Evolutionary conservation across 106 monocot genomes (phyloP).

Genomic region (Vanilla planifolia): DNA sequence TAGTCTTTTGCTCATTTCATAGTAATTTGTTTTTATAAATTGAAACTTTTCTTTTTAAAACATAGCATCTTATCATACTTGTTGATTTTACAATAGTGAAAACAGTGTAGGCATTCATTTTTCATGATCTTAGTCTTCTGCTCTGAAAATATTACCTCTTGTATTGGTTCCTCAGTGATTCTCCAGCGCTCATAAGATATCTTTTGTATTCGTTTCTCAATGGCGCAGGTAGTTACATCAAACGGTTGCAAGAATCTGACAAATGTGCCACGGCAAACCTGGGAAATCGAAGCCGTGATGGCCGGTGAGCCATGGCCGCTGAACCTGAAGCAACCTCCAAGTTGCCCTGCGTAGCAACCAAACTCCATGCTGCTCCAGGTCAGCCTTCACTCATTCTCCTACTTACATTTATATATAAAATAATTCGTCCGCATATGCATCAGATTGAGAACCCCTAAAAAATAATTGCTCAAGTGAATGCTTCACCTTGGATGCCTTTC

Average conservation of each 20-base stretch:
- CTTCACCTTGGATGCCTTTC: no score
- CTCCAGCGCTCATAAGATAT: no score
- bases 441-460: no score
- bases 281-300: slow-evolving; percentile 99
- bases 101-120: neutral
- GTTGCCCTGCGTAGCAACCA: neutral
- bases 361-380: no score
- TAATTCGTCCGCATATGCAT: no score
- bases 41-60: no score
- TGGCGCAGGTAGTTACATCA: slow-evolving; percentile 61
- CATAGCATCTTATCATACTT: neutral
- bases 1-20: no score
- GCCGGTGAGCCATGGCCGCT: slow-evolving; percentile 80
- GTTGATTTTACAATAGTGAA: neutral
- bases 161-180: no score
- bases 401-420: no score
- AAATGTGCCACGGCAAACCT: slow-evolving; percentile 58
- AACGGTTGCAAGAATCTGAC: slow-evolving; percentile 89
- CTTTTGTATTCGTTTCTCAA: neutral
- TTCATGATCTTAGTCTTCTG: neutral
- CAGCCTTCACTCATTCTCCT: no score
- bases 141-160: neutral
- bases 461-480: no score
- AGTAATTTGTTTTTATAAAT: no score
- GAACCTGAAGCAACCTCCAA: slow-evolving; percentile 1